phyloP scores from a whole-genome alignment of 2,329 filamentous ascomycete species.

The Beauveria brongniartii region DNA sequence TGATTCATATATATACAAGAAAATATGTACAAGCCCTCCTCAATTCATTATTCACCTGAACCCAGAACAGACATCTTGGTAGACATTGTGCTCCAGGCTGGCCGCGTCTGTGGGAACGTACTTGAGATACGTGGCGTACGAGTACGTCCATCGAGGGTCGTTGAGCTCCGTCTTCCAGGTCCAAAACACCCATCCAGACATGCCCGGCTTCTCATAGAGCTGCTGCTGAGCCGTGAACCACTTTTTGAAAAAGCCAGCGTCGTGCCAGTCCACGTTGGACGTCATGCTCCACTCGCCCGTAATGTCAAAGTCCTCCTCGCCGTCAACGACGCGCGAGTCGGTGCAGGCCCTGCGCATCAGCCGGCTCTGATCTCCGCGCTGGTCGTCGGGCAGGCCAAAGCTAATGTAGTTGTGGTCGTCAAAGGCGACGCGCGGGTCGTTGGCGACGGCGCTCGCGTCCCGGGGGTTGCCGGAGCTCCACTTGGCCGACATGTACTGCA shows the following conservation, averaged over 20 bases:
- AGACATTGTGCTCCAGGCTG: conserved; percentile 19
- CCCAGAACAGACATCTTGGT: conserved; percentile 18
- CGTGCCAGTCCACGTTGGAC: conserved; percentile 34
- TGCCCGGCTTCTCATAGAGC: conserved; percentile 40
- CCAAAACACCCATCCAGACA: conserved; percentile 51
- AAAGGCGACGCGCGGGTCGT: conserved; percentile 40
- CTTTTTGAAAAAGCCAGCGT: conserved; percentile 41
- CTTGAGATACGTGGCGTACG: conserved; percentile 16
- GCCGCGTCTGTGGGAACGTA: conserved; percentile 18
- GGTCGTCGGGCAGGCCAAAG: conserved; percentile 9
- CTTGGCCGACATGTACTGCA: conserved; percentile 38
- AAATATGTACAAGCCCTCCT: background rate
- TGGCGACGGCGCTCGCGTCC: conserved; percentile 9
- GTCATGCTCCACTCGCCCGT: conserved; percentile 51
- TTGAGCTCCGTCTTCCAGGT: conserved; percentile 41
- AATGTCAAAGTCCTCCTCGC: conserved; percentile 27
- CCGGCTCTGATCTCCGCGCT: conserved; percentile 12
- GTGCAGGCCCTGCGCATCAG: conserved; percentile 32
- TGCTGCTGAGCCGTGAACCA: conserved; percentile 51
- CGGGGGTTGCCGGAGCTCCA: conserved; percentile 41
- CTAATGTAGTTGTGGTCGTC: conserved; percentile 47
- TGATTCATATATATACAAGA: background rate
- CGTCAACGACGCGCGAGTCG: conserved; percentile 32
- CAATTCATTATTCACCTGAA: background rate
- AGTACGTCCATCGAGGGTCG: conserved; percentile 24